These are phyloP conservation scores for Nepenthes gracilis DNA, from an alignment of 148 eudicot genomes.

Conservation along the genomic window DNA sequence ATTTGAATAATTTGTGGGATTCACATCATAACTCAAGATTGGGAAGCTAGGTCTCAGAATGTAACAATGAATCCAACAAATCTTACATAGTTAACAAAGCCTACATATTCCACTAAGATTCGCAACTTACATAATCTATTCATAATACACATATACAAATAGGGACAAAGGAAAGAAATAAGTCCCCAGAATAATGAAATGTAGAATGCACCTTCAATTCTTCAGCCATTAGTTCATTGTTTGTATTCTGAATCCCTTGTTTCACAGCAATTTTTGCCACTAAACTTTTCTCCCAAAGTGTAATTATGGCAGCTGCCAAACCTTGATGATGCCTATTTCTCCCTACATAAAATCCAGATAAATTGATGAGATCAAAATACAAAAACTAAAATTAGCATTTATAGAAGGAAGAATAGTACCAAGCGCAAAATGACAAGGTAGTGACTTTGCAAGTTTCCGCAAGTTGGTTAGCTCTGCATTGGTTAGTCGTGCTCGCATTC, in stretches of 20 bases:
- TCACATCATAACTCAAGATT: too few relatives aligned
- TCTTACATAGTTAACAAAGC: too few relatives aligned
- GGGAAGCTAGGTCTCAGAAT: too few relatives aligned
- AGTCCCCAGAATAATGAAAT: background rate
- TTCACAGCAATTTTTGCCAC: conserved; percentile 98
- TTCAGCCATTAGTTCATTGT: conserved; percentile 88
- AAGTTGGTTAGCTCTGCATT: conserved; percentile 80
- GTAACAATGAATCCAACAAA: too few relatives aligned
- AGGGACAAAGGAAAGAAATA: background rate
- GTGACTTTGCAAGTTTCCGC: conserved; percentile 77
- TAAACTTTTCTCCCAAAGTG: conserved; percentile 95
- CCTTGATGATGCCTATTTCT: conserved; percentile 99
- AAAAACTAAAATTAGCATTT: conserved; percentile 6
- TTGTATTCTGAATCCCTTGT: conserved; percentile 96
- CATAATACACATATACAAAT: background rate
- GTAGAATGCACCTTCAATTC: conserved; percentile 62
- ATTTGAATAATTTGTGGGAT: too few relatives aligned
- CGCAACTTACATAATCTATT: background rate
- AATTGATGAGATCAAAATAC: conserved; percentile 4
- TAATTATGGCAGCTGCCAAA: conserved; percentile 74
- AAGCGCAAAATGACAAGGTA: conserved; percentile 99
- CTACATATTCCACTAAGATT: too few relatives aligned
- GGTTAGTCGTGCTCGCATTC: conserved; percentile 68
- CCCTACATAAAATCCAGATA: conserved; percentile 33
- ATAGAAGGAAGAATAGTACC: conserved; percentile 32